Base-by-base conservation (phyloP, 129 eudicot species). In the Arctium lappa region DNA sequence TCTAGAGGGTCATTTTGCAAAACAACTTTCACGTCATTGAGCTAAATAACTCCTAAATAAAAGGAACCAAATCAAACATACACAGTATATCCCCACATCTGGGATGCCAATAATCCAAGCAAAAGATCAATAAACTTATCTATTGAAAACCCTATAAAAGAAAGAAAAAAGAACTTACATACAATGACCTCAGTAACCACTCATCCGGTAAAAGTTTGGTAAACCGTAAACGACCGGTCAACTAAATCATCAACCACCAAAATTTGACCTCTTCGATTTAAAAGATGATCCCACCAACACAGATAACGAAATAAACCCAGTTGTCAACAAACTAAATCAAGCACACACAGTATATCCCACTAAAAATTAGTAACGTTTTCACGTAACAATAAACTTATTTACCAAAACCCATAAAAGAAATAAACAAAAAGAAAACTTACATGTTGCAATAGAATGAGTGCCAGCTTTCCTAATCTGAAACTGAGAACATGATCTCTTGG, bases 401-500 rank as follows among this genome's bases (percentile, higher is more conserved):
- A 2, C 36, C 3, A 2, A 33, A 33, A 33, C 36, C 36, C 8
- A 42, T 42, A 7, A 8, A 42, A 42, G 7, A 39, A 1, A 6
- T 0, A 11, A 29, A 27, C 13, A 63, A n/a, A 8, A 22, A 73
- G 62, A 71, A 33, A 29, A 80, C 97, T 77, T 83, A 91, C 97
- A 87, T 46, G 88, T 75, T n/a, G 86, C 69, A 22, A 86, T 29
- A 74, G 87, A 46, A 16, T 88, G 83, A 80, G 63, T 36, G 46
- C 73, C 44, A 39, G 36, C 69, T 85, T 77, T 93, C 69, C 82
- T 80, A 18, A 34, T 32, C 7, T 75, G 86, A 66, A 86, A 72
- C 36, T 77, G 89, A 38, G 46, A 76, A 56, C 69, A 72, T 31
- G 79, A 78, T 81, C 73, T 89, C 80, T 80, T 91, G 75, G 90